Percentiles rank a stretch among this genome's conserved stretches.
Evolutionary conservation across 2,329 filamentous ascomycete species (phyloP).

Genomic region (Knufia petricola): DNA sequence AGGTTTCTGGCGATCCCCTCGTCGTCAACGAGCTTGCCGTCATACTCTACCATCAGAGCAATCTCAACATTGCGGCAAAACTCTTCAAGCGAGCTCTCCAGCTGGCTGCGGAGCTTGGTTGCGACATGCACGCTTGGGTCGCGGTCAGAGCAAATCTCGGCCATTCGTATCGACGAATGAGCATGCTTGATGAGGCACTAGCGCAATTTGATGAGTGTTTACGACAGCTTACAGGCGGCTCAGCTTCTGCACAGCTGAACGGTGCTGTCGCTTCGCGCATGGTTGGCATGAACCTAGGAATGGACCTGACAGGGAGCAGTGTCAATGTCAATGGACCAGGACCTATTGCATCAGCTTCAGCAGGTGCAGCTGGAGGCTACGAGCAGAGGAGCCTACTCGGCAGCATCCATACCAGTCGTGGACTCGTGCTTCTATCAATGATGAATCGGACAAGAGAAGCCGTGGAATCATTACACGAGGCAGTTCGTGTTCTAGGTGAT

Average conservation of each 20-base stretch:
- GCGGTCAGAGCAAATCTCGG: slow-evolving; percentile 80
- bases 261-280: slow-evolving; percentile 5
- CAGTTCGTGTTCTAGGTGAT: slow-evolving; percentile 39
- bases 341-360: not conserved
- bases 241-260: slow-evolving; percentile 20
- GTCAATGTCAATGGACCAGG: slow-evolving; percentile 2
- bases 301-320: slow-evolving; percentile 12
- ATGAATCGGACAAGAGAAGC: slow-evolving; percentile 63
- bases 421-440: slow-evolving; percentile 71
- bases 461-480: slow-evolving; percentile 70
- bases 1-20: slow-evolving; percentile 57
- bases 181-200: slow-evolving; percentile 61
- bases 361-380: slow-evolving; percentile 33
- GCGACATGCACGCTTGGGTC: slow-evolving; percentile 72
- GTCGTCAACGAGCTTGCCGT: slow-evolving; percentile 93
- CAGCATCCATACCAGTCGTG: slow-evolving; percentile 47
- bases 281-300: slow-evolving; percentile 16
- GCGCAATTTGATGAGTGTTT: slow-evolving; percentile 80
- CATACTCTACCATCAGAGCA: slow-evolving; percentile 86
- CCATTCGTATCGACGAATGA: slow-evolving; percentile 69
- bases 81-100: slow-evolving; percentile 70
- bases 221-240: slow-evolving; percentile 64
- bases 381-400: slow-evolving; percentile 39
- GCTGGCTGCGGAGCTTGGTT: slow-evolving; percentile 70
- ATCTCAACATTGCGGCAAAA: slow-evolving; percentile 62